These are phyloP conservation scores for Cercophora sp. DNA, from an alignment of 495 filamentous ascomycete genomes.

Conservation along the genomic window DNA sequence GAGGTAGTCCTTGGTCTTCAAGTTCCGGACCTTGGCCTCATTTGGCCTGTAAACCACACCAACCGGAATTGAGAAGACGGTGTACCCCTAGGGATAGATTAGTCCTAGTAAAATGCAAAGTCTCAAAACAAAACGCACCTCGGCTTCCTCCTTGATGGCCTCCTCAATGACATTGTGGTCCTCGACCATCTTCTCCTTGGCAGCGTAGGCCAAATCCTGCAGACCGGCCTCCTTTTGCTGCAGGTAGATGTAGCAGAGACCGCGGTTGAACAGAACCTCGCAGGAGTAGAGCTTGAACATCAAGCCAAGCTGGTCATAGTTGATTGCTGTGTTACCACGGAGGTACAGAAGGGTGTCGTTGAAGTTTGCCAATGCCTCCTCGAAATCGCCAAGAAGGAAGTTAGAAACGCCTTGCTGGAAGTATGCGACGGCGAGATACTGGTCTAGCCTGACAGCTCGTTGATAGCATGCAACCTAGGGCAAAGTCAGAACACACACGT, in stretches of 20 bases:
- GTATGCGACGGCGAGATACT: conserved; percentile 95
- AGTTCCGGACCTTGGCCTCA: conserved; percentile 95
- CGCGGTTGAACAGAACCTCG: conserved; percentile 96
- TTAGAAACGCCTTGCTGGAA: conserved; percentile 99
- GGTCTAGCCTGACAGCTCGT: conserved; percentile 79
- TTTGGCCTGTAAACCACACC: conserved; percentile 94
- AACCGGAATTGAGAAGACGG: conserved; percentile 97
- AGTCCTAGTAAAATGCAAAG: conserved; percentile 12
- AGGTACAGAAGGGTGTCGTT: conserved; percentile 96
- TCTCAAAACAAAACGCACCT: conserved; percentile 51
- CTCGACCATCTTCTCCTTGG: conserved; percentile 92
- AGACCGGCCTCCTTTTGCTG: conserved; percentile 86
- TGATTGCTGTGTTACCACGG: conserved; percentile 92
- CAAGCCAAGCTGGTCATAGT: conserved; percentile 95
- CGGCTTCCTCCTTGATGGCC: conserved; percentile 86
- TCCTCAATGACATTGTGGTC: conserved; percentile 98
- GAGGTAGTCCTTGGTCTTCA: conserved; percentile 95
- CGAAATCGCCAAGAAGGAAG: conserved; percentile 94
- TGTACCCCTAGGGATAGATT: conserved; percentile 70
- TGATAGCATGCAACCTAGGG: conserved; percentile 90
- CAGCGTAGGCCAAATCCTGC: conserved; percentile 85
- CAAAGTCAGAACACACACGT: conserved; percentile 3
- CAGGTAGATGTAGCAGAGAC: conserved; percentile 95
- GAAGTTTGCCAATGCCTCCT: conserved; percentile 97
- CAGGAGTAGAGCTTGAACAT: conserved; percentile 97